These are phyloP conservation scores for Aspergillus pseudonomiae DNA, from an alignment of 2,329 filamentous ascomycete species.

Conservation along the genomic window DNA sequence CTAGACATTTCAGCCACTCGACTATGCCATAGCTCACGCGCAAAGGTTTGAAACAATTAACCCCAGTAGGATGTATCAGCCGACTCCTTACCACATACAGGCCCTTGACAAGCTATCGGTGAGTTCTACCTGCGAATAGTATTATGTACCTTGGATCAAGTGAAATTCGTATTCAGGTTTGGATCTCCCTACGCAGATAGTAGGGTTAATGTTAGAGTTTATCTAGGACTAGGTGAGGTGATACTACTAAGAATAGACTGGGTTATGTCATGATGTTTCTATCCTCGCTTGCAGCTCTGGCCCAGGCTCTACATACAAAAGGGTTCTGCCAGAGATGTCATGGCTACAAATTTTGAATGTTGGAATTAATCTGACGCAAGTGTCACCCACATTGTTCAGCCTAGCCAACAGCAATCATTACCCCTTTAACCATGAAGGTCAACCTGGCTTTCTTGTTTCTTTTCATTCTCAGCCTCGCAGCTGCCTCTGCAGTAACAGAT, in stretches of 20 bases:
- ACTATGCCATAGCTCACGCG: not conserved
- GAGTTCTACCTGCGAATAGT: no score
- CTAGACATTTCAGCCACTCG: not conserved
- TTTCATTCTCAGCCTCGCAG: not conserved
- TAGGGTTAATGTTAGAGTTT: not conserved
- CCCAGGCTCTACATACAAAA: not conserved
- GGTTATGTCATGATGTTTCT: not conserved
- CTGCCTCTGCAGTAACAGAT: not conserved
- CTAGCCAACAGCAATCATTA: not conserved
- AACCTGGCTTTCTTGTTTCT: not conserved
- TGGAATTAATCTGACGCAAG: not conserved
- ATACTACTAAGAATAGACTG: not conserved
- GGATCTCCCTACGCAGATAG: not conserved
- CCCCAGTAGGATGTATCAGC: no score
- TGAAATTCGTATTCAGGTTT: not conserved
- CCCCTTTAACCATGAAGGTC: not conserved
- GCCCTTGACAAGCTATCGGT: not conserved
- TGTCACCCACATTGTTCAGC: not conserved
- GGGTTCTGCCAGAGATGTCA: not conserved
- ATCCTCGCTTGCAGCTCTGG: no score
- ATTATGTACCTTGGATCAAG: not conserved
- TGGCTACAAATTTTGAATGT: not conserved
- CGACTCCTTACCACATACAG: not conserved
- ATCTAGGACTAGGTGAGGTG: not conserved
- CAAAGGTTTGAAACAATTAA: no score